Base-by-base conservation (phyloP, 495 filamentous ascomycete genomes). In the Jackrogersella minutella region DNA sequence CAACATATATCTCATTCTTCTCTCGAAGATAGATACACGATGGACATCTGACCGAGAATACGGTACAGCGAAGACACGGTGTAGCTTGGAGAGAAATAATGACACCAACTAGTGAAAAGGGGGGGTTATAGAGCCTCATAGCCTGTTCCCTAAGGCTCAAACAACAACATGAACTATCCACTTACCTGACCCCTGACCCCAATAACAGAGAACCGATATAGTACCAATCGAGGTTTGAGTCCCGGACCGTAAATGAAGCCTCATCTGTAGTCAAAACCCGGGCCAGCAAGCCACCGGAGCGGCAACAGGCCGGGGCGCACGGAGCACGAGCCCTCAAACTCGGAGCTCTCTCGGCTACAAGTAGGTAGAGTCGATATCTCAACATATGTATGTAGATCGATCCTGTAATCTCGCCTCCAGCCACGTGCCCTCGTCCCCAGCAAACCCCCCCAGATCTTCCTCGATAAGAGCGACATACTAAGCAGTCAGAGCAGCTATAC, bases 391-490 rank as follows among this genome's bases (percentile, higher is more conserved):
- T n/a, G n/a, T 51, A 50, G 57, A 51, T 41, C 57, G 46, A 51
- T 19, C 57, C 57, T 41, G 44, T 3, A 60, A 51, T 51, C 57
- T 60, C 49, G 33, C 31, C 56, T 33, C 57, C 44, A 41, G 31
- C 57, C 57, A 60, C 57, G 57, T 60, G 57, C 44, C 51, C 51
- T 11, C 6, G 19, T 8, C 19, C 31, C n/a, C 19, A 33, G 37
- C 7, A 47, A n/a, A 34, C 19, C 3, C 8, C 40, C 17, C 13
- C 7, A 26, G 40, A 36, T 37, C 22, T 34, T 13, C 34, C 30
- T 22, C 21, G n/a, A 31, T 34, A 58, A 9, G 17, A 34, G 6
- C 24, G n/a, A n/a, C 44, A 26, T 17, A 31, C 17, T 49, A 49
- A 9, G 24, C 8, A n/a, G 24, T n/a, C n/a, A n/a, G 22, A 22